These are phyloP conservation scores for Acer negundo DNA, from an alignment of 345 rosid species.

Conservation along the genomic window DNA sequence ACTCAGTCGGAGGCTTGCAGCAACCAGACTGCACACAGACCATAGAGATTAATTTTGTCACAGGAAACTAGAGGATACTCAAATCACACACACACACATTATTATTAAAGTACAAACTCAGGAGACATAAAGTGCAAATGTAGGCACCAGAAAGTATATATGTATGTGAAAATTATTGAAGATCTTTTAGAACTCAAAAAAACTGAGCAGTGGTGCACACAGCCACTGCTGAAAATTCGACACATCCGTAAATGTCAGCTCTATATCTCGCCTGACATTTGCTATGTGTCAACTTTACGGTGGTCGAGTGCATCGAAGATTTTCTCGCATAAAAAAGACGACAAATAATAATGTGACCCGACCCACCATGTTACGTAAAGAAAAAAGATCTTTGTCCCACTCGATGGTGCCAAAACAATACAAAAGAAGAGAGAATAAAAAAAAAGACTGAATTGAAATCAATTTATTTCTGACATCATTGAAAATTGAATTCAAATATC, in stretches of 20 bases:
- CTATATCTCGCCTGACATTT: too few relatives aligned
- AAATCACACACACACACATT: neutral
- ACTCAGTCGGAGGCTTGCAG: conserved; percentile 91
- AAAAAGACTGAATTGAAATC: neutral
- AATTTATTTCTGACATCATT: neutral
- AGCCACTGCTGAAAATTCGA: too few relatives aligned
- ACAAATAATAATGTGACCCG: neutral
- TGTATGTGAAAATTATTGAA: neutral
- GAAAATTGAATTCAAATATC: neutral
- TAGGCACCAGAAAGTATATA: neutral
- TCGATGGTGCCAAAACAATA: neutral
- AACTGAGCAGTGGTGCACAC: too few relatives aligned
- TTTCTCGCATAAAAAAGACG: neutral
- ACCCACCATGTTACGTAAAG: neutral
- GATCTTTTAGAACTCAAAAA: neutral
- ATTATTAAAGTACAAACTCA: neutral
- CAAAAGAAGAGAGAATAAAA: neutral
- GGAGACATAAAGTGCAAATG: neutral
- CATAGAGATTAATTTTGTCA: neutral
- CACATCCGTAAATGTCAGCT: too few relatives aligned
- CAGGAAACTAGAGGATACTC: neutral
- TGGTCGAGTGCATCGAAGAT: too few relatives aligned
- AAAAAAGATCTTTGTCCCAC: neutral
- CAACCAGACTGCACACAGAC: conserved; percentile 72
- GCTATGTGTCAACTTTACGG: too few relatives aligned